Percentiles rank a stretch among this genome's conserved stretches.
phyloP scores from a whole-genome alignment of 192 early-diverging fungal genomes.

The Martensiomyces pterosporus region DNA sequence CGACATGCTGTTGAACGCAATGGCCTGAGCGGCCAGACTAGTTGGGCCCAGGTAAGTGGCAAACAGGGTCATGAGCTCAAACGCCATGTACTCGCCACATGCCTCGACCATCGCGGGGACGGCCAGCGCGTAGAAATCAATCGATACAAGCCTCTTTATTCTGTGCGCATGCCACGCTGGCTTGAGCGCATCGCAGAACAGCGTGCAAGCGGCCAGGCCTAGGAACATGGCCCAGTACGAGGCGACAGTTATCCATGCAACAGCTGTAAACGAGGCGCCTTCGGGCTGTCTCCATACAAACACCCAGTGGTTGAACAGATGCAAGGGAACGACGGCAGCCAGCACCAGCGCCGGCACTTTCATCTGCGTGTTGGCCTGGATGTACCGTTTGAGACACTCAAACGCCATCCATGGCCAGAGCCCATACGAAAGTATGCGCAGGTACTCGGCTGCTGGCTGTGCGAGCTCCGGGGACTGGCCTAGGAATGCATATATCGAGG shows the following conservation, averaged over 20 bases:
- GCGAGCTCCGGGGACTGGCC: constrained; percentile 76
- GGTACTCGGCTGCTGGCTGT: constrained; percentile 62
- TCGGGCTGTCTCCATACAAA: constrained; percentile 69
- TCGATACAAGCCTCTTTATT: constrained; percentile 45
- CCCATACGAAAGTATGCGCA: constrained; percentile 66
- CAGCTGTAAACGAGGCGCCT: constrained; percentile 68
- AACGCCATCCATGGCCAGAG: constrained; percentile 77
- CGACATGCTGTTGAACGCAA: constrained; percentile 55
- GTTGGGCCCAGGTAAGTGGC: constrained; percentile 53
- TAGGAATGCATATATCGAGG: constrained; percentile 59
- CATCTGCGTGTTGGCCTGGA: constrained; percentile 86
- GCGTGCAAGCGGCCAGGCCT: constrained; percentile 59
- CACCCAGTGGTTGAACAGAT: constrained; percentile 68
- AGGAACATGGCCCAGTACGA: constrained; percentile 75
- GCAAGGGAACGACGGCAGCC: constrained; percentile 20
- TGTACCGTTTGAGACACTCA: constrained; percentile 82
- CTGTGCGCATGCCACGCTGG: constrained; percentile 57
- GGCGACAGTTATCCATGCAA: constrained; percentile 75
- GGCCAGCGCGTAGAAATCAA: constrained; percentile 55
- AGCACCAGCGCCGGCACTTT: constrained; percentile 52
- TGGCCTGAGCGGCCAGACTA: constrained; percentile 53
- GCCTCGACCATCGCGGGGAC: constrained; percentile 72
- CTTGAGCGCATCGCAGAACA: constrained; percentile 51
- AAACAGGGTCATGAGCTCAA: constrained; percentile 50
- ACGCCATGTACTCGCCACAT: constrained; percentile 62